phyloP scores from a whole-genome alignment of 441 rosid genomes.

The Lepidium campestre region DNA sequence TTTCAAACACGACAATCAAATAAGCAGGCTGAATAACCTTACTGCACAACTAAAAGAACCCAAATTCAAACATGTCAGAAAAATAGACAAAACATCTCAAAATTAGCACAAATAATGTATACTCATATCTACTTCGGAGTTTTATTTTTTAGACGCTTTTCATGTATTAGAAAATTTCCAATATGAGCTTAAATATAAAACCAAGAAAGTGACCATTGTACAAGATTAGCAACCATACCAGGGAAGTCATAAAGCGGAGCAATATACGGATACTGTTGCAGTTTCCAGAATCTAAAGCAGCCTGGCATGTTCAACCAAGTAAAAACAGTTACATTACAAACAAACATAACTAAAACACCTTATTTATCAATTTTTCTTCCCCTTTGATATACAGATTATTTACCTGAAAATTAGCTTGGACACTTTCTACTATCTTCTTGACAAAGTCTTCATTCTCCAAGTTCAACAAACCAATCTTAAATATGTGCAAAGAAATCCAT shows the following conservation, averaged over 20 bases:
- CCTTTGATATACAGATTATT: constrained; percentile 1
- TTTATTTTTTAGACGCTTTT: neutral
- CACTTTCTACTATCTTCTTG: constrained; percentile 47
- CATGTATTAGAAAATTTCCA: neutral
- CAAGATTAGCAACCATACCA: constrained; percentile 45
- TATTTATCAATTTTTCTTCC: neutral
- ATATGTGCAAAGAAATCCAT: constrained; percentile 18
- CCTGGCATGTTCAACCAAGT: constrained; percentile 43
- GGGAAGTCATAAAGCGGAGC: constrained; percentile 77
- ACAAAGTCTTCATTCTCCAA: constrained; percentile 93
- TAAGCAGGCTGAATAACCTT: constrained; percentile 92
- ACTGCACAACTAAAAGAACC: constrained; percentile 71
- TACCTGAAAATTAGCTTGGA: constrained; percentile 75
- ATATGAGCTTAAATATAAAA: neutral
- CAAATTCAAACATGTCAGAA: constrained; percentile 18
- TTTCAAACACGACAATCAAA: constrained; percentile 75
- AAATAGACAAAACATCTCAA: neutral
- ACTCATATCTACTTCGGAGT: neutral
- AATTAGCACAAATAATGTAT: neutral
- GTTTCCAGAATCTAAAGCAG: constrained; percentile 61
- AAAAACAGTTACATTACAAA: neutral
- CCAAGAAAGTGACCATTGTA: neutral
- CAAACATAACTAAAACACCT: neutral
- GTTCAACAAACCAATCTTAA: constrained; percentile 82
- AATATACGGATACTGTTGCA: constrained; percentile 76